Evolutionary conservation across 768 basidiomycete species (phyloP).

Genomic region (Boletales sp.): DNA sequence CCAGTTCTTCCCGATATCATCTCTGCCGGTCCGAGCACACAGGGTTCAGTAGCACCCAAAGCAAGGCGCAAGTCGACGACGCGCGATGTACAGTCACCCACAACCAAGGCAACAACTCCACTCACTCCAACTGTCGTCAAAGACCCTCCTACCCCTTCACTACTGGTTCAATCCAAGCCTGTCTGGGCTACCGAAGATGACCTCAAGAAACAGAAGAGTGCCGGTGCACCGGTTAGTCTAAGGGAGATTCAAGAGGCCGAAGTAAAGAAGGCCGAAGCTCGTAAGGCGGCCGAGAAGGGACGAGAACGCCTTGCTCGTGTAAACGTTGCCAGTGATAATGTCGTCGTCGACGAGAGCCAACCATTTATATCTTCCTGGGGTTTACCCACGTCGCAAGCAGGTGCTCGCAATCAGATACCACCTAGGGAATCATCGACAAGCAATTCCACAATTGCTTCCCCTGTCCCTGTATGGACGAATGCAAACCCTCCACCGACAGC

Average conservation of each 20-base stretch:
- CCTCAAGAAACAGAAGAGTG: slow-evolving; percentile 48
- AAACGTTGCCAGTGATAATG: slow-evolving; percentile 29
- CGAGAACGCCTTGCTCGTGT: slow-evolving; percentile 58
- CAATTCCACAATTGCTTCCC: slow-evolving; percentile 26
- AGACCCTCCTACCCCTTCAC: slow-evolving; percentile 22
- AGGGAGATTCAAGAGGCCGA: slow-evolving; percentile 97
- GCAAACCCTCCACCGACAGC: slow-evolving; percentile 47
- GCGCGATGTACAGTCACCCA: slow-evolving; percentile 22
- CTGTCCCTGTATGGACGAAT: slow-evolving; percentile 70
- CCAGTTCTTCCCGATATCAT: slow-evolving; percentile 10
- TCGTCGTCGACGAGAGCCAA: slow-evolving; percentile 53
- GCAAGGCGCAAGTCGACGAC: slow-evolving; percentile 25
- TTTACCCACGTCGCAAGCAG: slow-evolving; percentile 78
- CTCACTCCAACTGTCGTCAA: slow-evolving; percentile 7
- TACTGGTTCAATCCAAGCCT: slow-evolving; percentile 39
- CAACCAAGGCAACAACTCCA: slow-evolving; percentile 14
- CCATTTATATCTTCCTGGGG: slow-evolving; percentile 79
- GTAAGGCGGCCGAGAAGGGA: slow-evolving; percentile 72
- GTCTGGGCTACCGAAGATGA: slow-evolving; percentile 74
- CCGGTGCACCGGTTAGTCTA: slow-evolving; percentile 56
- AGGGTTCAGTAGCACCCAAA: slow-evolving; percentile 21
- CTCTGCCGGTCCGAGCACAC: slow-evolving; percentile 12
- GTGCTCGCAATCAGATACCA: slow-evolving; percentile 39
- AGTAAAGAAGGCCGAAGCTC: slow-evolving; percentile 70
- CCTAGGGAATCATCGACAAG: slow-evolving; percentile 41